Percentiles rank a stretch among this genome's conserved stretches.
Conservation (phyloP, 805 yeast genomes). For the Diddensiella transvaalensis region DNA sequence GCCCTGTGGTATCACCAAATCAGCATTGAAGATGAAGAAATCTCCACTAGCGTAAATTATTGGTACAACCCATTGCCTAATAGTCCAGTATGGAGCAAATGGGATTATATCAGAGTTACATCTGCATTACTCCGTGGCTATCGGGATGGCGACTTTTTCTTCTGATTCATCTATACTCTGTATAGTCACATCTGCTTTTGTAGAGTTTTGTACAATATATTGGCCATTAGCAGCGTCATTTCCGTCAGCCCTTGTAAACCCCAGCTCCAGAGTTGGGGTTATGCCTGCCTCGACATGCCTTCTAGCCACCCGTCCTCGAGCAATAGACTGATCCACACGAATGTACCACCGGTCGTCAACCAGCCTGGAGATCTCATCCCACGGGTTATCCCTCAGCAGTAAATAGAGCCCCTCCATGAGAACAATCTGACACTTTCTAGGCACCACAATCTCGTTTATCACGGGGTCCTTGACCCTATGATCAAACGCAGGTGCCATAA, state of each 20-base stretch:
- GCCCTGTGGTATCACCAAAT: slow-evolving; percentile 42
- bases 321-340: slow-evolving; percentile 41
- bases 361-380: slow-evolving; percentile 47
- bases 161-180: slow-evolving; percentile 16
- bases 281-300: slow-evolving; percentile 52
- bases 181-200: slow-evolving; percentile 27
- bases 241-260: slow-evolving; percentile 39
- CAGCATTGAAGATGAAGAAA: slow-evolving; percentile 20
- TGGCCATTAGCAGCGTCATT: slow-evolving; percentile 64
- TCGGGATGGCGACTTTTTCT: slow-evolving; percentile 24
- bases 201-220: slow-evolving; percentile 30
- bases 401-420: slow-evolving; percentile 77
- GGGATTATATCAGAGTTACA: slow-evolving; percentile 30
- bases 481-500: slow-evolving; percentile 62
- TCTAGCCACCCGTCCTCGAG: slow-evolving; percentile 56
- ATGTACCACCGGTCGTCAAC: slow-evolving; percentile 46
- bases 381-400: slow-evolving; percentile 52
- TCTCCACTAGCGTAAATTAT: slow-evolving; percentile 33
- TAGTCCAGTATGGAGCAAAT: slow-evolving; percentile 29
- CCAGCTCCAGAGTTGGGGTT: slow-evolving; percentile 31
- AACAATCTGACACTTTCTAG: slow-evolving; percentile 48
- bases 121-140: slow-evolving; percentile 23
- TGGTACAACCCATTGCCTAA: slow-evolving; percentile 32
- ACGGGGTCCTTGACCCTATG: slow-evolving; percentile 68
- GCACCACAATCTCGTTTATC: slow-evolving; percentile 47